Base-by-base conservation (phyloP, 495 filamentous ascomycete genomes). In the Xylaria scruposa region DNA sequence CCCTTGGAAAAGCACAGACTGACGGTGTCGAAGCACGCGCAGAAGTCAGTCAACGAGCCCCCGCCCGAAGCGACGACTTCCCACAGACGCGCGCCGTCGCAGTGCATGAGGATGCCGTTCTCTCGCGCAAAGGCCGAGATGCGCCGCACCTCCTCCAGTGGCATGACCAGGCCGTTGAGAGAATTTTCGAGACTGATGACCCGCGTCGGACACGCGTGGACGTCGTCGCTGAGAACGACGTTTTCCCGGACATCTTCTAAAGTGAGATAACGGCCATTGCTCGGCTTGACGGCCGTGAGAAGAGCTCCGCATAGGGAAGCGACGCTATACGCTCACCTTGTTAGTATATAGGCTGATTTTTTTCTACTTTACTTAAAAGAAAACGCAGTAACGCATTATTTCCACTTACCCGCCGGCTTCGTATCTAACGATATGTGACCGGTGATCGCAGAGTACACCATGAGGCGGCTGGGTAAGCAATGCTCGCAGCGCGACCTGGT, bases 41-140 rank as follows among this genome's bases (percentile, higher is more conserved):
- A 84, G 77, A 89, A 96, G 1, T 93, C 92, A 15, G 84, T 73
- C 24, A 97, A 78, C 24, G 78, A 84, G 1, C 89, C 86, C 4
- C 87, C 86, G 1, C 85, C 85, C 0, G 88, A 81, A 7, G 84
- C 84, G 17, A 88, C 86, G 1, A 90, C 91, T 72, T 93, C 90
- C 91, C 91, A 97, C 24, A 97, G 76, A 31, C 93, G 78, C 3
- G 93, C 93, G n/a, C 93, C 93, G 74, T 97, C 93, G 56, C 93
- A 84, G 80, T 95, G 93, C 71, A 94, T 82, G 62, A 87, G 84
- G 53, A 95, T 90, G 19, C 79, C 83, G 46, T 92, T 80, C n/a
- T 84, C 81, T 62, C 87, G 85, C 4, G 92, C 91, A 84, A 90
- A 97, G 2, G 83, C 83, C 2, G 85, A 80, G 56, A 95, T 94